phyloP scores from a whole-genome alignment of 192 early-diverging fungal species.

The Coemansia sp. region DNA sequence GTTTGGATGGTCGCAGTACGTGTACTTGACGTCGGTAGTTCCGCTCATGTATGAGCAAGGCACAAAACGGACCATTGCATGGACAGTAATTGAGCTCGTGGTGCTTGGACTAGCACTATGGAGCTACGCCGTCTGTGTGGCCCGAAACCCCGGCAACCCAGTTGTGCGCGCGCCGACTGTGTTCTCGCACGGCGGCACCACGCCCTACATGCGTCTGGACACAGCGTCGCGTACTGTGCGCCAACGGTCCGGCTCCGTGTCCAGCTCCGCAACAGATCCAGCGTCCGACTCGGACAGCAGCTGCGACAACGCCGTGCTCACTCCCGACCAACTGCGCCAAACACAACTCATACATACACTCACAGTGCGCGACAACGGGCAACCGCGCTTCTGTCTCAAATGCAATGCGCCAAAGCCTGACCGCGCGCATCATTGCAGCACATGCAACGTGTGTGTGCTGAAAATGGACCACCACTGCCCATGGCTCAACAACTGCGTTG shows the following conservation, averaged over 20 bases:
- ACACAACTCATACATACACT: constrained; percentile 39
- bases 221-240: background rate
- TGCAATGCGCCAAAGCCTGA: constrained; percentile 72
- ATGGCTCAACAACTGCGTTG: constrained; percentile 82
- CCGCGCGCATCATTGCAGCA: constrained; percentile 76
- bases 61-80: background rate
- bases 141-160: constrained; percentile 29
- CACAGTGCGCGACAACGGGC: constrained; percentile 46
- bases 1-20: constrained; percentile 39
- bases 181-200: constrained; percentile 14
- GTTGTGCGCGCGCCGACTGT: background rate
- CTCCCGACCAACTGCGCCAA: constrained; percentile 29
- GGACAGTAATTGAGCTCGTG: background rate
- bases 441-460: constrained; percentile 72
- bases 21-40: constrained; percentile 16
- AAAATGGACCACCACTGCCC: constrained; percentile 80
- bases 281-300: constrained; percentile 6
- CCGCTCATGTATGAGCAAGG: constrained; percentile 23
- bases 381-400: constrained; percentile 54
- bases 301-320: constrained; percentile 27
- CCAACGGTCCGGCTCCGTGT: constrained; percentile 18
- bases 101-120: constrained; percentile 19
- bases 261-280: background rate
- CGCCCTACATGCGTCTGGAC: constrained; percentile 9
- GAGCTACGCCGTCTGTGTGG: constrained; percentile 42